These are phyloP conservation scores for Yarrowia sp. DNA, from an alignment of 805 yeast species.

Conservation along the genomic window DNA sequence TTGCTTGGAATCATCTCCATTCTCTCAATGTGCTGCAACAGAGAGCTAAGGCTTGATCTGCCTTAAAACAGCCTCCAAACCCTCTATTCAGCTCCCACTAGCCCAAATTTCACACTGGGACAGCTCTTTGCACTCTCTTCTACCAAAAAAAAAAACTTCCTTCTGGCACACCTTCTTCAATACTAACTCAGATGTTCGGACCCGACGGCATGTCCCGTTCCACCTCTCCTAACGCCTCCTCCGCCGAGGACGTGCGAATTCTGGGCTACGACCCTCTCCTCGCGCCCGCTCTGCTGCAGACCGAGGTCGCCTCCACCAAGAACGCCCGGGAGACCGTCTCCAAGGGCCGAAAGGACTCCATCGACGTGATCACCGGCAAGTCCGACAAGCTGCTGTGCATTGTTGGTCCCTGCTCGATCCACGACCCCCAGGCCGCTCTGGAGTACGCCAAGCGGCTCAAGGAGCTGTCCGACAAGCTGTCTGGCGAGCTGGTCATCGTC, in stretches of 20 bases:
- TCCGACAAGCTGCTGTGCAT: conserved; percentile 84
- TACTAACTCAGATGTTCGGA: conserved; percentile 37
- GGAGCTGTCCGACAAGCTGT: conserved; percentile 63
- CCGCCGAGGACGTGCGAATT: conserved; percentile 56
- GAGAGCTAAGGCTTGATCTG: too few species aligned
- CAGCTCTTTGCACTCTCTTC: too few species aligned
- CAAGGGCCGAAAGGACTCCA: conserved; percentile 74
- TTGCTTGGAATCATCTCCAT: too few species aligned
- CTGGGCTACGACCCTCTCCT: conserved; percentile 91
- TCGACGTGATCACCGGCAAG: conserved; percentile 65
- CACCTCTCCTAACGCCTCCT: conserved; percentile 53
- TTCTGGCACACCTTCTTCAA: background rate
- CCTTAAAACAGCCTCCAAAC: too few species aligned
- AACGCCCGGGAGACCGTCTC: conserved; percentile 61
- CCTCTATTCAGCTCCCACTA: too few species aligned
- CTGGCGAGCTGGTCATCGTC: conserved; percentile 73
- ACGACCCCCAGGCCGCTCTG: conserved; percentile 83
- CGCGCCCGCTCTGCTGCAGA: conserved; percentile 87
- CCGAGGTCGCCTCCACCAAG: conserved; percentile 69
- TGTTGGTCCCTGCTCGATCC: conserved; percentile 97
- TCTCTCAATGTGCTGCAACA: too few species aligned
- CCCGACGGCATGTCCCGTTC: conserved; percentile 40
- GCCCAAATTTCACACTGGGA: too few species aligned
- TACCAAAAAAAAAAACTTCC: too few species aligned
- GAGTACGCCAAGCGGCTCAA: conserved; percentile 77